These are phyloP conservation scores for Diutina neorugosa DNA, from an alignment of 1,139 yeast species.

Conservation along the genomic window DNA sequence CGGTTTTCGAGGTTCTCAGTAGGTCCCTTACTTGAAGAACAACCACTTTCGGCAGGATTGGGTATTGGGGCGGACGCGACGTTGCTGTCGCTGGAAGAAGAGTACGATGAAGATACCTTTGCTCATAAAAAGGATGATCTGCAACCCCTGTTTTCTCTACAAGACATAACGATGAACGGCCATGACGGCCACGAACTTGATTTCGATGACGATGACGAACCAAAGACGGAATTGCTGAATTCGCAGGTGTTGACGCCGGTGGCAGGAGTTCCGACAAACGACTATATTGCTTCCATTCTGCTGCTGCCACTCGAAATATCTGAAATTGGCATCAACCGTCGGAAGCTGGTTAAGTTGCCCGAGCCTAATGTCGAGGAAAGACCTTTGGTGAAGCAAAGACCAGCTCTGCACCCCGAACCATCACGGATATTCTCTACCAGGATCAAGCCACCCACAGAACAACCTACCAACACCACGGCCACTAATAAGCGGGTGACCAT, in stretches of 20 bases:
- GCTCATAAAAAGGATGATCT: not conserved
- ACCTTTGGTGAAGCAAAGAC: not conserved
- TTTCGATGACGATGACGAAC: not conserved
- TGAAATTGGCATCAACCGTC: not conserved
- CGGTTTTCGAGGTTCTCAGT: constrained; percentile 29
- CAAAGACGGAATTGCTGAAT: not conserved
- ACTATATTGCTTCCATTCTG: not conserved
- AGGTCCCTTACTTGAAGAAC: not conserved
- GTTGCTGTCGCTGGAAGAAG: not conserved
- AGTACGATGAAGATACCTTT: not conserved
- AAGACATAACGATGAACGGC: not conserved
- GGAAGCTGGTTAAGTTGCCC: not conserved
- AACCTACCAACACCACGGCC: not conserved
- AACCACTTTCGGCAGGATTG: not conserved
- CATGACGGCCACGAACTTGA: not conserved
- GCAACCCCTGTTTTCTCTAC: not conserved
- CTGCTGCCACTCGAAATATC: not conserved
- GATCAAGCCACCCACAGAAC: not conserved
- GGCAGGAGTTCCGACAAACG: not conserved
- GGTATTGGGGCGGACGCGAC: not conserved
- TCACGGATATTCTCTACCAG: not conserved
- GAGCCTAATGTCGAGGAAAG: not conserved
- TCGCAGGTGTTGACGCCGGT: not conserved
- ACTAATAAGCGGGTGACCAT: not conserved
- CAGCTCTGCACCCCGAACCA: not conserved